Conservation (phyloP, 306 rosid genomes). For the Sechiopsis laciniata region DNA sequence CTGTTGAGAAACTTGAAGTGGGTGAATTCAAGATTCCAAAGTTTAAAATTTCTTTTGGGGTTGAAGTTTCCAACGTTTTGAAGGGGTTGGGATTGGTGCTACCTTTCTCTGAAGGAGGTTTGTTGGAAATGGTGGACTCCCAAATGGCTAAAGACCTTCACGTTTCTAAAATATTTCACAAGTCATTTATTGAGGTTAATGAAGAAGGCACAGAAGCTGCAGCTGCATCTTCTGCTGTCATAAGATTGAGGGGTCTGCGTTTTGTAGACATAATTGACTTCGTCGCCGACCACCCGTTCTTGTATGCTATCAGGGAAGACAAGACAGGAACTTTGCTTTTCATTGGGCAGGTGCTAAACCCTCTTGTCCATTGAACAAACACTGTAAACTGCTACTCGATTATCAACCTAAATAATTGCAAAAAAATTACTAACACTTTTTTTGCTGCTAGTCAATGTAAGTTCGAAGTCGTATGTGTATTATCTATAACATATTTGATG, state of each 20-base stretch:
- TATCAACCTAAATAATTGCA: background rate
- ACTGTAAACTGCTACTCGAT: background rate
- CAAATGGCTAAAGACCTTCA: constrained; percentile 29
- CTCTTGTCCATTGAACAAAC: constrained; percentile 36
- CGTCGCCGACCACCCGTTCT: constrained; percentile 77
- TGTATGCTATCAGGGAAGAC: constrained; percentile 62
- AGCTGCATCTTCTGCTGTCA: constrained; percentile 40
- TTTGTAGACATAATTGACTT: constrained; percentile 34
- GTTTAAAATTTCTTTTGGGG: constrained; percentile 63
- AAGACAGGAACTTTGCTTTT: constrained; percentile 57
- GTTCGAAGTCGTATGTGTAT: background rate
- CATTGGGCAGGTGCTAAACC: constrained; percentile 66
- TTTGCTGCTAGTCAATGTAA: background rate
- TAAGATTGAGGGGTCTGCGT: background rate
- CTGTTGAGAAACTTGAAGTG: constrained; percentile 31
- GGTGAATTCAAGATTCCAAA: constrained; percentile 68
- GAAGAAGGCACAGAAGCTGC: constrained; percentile 92
- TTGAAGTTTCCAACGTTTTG: constrained; percentile 42
- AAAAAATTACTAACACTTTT: background rate
- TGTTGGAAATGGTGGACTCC: constrained; percentile 72
- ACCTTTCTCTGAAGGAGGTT: constrained; percentile 57
- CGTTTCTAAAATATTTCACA: constrained; percentile 54
- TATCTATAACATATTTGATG: background rate
- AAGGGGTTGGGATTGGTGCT: constrained; percentile 59
- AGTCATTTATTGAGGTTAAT: constrained; percentile 70